Evolutionary conservation across 2,329 filamentous ascomycete species (phyloP).

Genomic region (Helminthosporium solani): DNA sequence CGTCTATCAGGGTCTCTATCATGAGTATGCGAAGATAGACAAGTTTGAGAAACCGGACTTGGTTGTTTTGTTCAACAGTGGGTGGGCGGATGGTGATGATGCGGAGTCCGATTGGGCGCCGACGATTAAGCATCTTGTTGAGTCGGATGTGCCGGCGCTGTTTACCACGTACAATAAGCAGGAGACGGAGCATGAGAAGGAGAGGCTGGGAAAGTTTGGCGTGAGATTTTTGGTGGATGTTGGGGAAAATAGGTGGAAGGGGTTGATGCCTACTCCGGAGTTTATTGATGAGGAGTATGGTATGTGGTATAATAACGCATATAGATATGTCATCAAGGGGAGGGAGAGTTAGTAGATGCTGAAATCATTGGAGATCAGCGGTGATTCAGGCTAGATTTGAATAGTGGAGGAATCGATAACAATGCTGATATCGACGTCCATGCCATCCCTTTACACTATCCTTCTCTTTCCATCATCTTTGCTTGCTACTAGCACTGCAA

Average conservation of each 20-base stretch:
- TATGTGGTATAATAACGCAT: constrained; percentile 20
- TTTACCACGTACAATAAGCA: constrained; percentile 19
- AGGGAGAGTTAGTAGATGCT: not conserved
- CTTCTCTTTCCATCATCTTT: too few relatives aligned
- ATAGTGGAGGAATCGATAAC: not conserved
- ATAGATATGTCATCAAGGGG: constrained; percentile 16
- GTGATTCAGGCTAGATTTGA: not conserved
- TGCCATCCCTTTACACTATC: too few relatives aligned
- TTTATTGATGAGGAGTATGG: constrained; percentile 19
- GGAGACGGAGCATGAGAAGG: constrained; percentile 14
- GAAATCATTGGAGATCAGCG: not conserved
- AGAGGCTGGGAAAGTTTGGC: constrained; percentile 6
- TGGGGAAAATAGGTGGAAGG: constrained; percentile 16
- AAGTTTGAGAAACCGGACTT: constrained; percentile 16
- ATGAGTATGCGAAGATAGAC: constrained; percentile 13
- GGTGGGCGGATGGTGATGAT: constrained; percentile 18
- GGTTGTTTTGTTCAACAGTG: constrained; percentile 20
- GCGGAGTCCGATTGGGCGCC: constrained; percentile 16
- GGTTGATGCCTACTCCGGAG: constrained; percentile 18
- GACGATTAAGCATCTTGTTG: constrained; percentile 15
- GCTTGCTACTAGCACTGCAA: constrained; percentile 60
- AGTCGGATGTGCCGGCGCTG: constrained; percentile 11
- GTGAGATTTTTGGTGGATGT: constrained; percentile 13
- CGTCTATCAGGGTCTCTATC: constrained; percentile 17
- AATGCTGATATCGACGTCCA: not conserved